Evolutionary conservation across 2,329 filamentous ascomycete species (phyloP).

Genomic region (Juglanconis oblonga): DNA sequence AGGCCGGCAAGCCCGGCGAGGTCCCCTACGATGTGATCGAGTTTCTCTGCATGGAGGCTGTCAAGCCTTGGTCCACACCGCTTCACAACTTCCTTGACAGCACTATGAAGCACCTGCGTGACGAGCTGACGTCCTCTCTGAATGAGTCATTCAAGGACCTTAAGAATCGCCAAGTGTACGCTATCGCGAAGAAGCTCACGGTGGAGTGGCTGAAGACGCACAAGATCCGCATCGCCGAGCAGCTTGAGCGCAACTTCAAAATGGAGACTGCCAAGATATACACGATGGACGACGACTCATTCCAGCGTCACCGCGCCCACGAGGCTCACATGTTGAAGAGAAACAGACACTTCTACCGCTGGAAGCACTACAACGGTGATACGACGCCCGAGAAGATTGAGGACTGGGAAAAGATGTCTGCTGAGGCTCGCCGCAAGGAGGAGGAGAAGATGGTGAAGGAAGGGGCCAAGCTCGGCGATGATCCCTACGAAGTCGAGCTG

Average conservation of each 20-base stretch:
- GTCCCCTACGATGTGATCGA: slow-evolving; percentile 60
- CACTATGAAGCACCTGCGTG: slow-evolving; percentile 46
- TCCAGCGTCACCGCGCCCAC: slow-evolving; percentile 41
- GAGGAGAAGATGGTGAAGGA: slow-evolving; percentile 40
- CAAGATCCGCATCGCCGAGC: slow-evolving; percentile 31
- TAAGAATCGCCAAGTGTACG: slow-evolving; percentile 48
- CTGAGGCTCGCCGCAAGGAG: slow-evolving; percentile 46
- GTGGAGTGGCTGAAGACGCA: slow-evolving; percentile 41
- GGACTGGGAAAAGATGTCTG: slow-evolving; percentile 44
- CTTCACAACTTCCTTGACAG: slow-evolving; percentile 46
- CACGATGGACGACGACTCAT: slow-evolving; percentile 52
- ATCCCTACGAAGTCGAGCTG: slow-evolving; percentile 59
- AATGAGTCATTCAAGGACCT: slow-evolving; percentile 43
- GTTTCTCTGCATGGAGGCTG: slow-evolving; percentile 52
- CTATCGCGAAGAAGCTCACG: slow-evolving; percentile 42
- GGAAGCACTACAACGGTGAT: slow-evolving; percentile 37
- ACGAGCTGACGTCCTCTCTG: slow-evolving; percentile 45
- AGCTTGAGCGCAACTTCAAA: slow-evolving; percentile 43
- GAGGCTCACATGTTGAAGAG: slow-evolving; percentile 46
- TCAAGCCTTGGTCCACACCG: slow-evolving; percentile 56
- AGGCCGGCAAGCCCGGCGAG: slow-evolving; percentile 56
- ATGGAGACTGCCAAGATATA: slow-evolving; percentile 56
- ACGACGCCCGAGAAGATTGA: slow-evolving; percentile 27
- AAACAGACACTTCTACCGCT: slow-evolving; percentile 48
- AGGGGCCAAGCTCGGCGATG: slow-evolving; percentile 47